A percentile compares a stretch with the other conserved stretches of the same genome.
These are phyloP conservation scores for Fagus crenata DNA, from an alignment of 306 rosid species.

Conservation along the genomic window DNA sequence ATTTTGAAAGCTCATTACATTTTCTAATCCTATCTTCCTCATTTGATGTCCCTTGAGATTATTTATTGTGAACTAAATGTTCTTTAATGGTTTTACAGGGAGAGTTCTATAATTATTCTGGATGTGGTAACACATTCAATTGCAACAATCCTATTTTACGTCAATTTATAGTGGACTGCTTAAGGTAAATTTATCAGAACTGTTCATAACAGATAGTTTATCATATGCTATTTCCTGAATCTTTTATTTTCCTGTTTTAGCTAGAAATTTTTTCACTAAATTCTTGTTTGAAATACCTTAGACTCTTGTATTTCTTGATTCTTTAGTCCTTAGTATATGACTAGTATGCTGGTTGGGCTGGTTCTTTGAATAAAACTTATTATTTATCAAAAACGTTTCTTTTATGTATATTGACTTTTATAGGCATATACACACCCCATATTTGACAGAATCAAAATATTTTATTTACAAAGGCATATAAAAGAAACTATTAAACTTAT, in stretches of 20 bases:
- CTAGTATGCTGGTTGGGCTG: too few relatives aligned
- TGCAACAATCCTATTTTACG: constrained; percentile 96
- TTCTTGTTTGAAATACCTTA: neutral
- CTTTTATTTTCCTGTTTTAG: neutral
- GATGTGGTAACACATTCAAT: constrained; percentile 96
- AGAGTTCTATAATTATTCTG: constrained; percentile 95
- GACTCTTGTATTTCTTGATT: too few relatives aligned
- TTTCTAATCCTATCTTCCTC: constrained; percentile 14
- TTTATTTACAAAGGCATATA: neutral
- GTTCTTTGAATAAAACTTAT: neutral
- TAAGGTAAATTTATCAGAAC: constrained; percentile 53
- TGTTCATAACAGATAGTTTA: neutral
- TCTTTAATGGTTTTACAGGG: constrained; percentile 54
- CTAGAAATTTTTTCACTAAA: constrained; percentile 5
- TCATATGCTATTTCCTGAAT: neutral
- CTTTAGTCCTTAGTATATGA: too few relatives aligned
- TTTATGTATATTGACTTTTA: constrained; percentile 19
- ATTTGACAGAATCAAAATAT: neutral
- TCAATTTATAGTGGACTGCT: constrained; percentile 79
- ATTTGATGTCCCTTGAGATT: neutral
- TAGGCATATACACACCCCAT: neutral
- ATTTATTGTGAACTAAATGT: constrained; percentile 6
- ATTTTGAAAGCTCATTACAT: constrained; percentile 19
- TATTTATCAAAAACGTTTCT: neutral
- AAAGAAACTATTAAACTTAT: neutral